phyloP scores from a whole-genome alignment of 2,329 filamentous ascomycete species.

The Neopestalotiopsis clavispora region DNA sequence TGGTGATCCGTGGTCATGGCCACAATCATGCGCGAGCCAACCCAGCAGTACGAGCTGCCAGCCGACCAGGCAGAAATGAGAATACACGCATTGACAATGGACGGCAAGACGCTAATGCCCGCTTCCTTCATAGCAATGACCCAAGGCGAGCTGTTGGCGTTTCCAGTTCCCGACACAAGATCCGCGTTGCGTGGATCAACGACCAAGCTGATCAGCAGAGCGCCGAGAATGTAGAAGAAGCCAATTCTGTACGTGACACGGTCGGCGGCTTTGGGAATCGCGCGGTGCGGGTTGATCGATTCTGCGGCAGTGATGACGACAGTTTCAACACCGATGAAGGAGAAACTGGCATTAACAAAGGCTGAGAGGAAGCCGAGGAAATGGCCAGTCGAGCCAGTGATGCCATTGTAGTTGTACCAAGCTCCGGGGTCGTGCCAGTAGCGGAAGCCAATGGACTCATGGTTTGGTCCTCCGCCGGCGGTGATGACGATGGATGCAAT shows the following conservation, averaged over 20 bases:
- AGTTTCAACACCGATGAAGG: slow-evolving; percentile 38
- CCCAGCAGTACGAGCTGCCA: slow-evolving; percentile 47
- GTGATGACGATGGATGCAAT: slow-evolving; percentile 54
- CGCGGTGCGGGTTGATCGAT: slow-evolving; percentile 41
- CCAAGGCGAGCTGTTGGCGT: slow-evolving; percentile 53
- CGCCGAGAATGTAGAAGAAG: slow-evolving; percentile 25
- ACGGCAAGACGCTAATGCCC: slow-evolving; percentile 63
- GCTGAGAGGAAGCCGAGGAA: slow-evolving; percentile 46
- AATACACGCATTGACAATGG: slow-evolving; percentile 54
- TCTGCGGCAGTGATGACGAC: slow-evolving; percentile 44
- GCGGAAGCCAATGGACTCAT: slow-evolving; percentile 54
- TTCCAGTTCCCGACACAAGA: slow-evolving; percentile 22
- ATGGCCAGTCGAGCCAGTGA: slow-evolving; percentile 35
- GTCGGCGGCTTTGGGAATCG: slow-evolving; percentile 39
- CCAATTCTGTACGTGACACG: slow-evolving; percentile 22
- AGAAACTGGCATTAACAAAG: slow-evolving; percentile 37
- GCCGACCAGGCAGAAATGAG: slow-evolving; percentile 44
- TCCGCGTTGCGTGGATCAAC: slow-evolving; percentile 16
- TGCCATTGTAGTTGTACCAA: slow-evolving; percentile 48
- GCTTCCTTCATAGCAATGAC: slow-evolving; percentile 68
- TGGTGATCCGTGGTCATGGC: slow-evolving; percentile 23
- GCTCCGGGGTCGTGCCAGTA: slow-evolving; percentile 57
- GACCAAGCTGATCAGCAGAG: slow-evolving; percentile 22
- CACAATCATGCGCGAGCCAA: slow-evolving; percentile 32
- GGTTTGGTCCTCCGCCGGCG: slow-evolving; percentile 53